These are phyloP conservation scores for Penicillium sp. DNA, from an alignment of 2,329 filamentous ascomycete genomes.

Conservation along the genomic window DNA sequence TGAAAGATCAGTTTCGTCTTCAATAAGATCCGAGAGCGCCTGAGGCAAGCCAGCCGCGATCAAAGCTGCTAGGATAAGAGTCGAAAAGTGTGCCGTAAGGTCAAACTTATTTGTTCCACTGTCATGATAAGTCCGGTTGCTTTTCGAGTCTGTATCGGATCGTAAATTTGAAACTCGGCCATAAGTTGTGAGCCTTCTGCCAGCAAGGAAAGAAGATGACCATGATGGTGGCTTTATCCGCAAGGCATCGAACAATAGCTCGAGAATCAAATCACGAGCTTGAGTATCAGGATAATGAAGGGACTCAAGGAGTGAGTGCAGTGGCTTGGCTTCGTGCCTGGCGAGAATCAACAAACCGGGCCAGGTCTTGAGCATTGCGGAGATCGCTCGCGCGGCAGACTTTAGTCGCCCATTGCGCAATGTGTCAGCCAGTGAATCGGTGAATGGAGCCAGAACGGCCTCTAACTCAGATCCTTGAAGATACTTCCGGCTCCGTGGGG, in stretches of 20 bases:
- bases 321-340: conserved; percentile 83
- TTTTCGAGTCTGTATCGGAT: conserved; percentile 58
- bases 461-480: conserved; percentile 89
- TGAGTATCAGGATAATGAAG: conserved; percentile 61
- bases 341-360: conserved; percentile 85
- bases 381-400: conserved; percentile 88
- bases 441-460: conserved; percentile 87
- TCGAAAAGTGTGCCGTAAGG: conserved; percentile 91
- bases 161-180: conserved; percentile 89
- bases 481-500: conserved; percentile 76
- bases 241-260: conserved; percentile 80
- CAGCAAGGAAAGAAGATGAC: conserved; percentile 94
- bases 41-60: conserved; percentile 76
- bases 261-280: conserved; percentile 76
- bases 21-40: conserved; percentile 54
- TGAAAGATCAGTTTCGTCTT: conserved; percentile 53
- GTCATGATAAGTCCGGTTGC: conserved; percentile 62
- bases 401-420: conserved; percentile 69
- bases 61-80: conserved; percentile 81
- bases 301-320: conserved; percentile 76
- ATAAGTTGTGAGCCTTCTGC: conserved; percentile 90
- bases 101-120: conserved; percentile 68
- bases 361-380: conserved; percentile 91
- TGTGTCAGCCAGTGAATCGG: conserved; percentile 68
- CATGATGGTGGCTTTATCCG: conserved; percentile 92